Evolutionary conservation across 768 basidiomycete genomes (phyloP).

Genomic region (Russula vinacea): DNA sequence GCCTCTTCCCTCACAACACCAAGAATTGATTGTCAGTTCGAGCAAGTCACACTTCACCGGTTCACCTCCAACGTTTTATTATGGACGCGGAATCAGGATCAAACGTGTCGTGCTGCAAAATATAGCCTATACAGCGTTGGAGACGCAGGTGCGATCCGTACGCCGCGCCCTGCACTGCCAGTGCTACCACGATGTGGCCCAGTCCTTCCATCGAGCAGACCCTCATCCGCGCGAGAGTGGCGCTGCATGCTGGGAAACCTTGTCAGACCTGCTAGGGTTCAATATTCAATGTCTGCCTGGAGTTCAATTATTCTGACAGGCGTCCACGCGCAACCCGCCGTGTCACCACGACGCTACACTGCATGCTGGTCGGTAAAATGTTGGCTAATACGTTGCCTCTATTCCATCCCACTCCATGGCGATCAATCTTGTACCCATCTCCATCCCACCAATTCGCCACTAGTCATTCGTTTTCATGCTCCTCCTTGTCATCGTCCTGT

Average conservation of each 20-base stretch:
- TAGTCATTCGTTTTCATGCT: neutral
- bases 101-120: neutral
- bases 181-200: neutral
- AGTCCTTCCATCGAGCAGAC: neutral
- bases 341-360: neutral
- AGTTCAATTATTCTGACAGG: neutral
- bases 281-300: neutral
- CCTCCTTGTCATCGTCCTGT: constrained; percentile 8
- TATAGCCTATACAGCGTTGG: too few relatives aligned
- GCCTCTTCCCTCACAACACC: neutral
- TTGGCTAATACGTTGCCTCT: neutral
- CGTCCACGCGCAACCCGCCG: neutral
- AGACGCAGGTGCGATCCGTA: too few relatives aligned
- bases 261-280: neutral
- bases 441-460: neutral
- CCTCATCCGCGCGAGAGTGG: neutral
- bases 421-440: neutral
- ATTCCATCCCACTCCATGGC: neutral
- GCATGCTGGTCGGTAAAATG: neutral
- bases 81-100: too few relatives aligned
- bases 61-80: too few relatives aligned
- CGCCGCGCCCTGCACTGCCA: too few relatives aligned
- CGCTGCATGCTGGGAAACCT: neutral
- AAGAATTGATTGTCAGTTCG: too few relatives aligned
- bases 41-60: neutral